Conservation (phyloP, 2,329 filamentous ascomycete genomes). For the Seiridium unicorne region DNA sequence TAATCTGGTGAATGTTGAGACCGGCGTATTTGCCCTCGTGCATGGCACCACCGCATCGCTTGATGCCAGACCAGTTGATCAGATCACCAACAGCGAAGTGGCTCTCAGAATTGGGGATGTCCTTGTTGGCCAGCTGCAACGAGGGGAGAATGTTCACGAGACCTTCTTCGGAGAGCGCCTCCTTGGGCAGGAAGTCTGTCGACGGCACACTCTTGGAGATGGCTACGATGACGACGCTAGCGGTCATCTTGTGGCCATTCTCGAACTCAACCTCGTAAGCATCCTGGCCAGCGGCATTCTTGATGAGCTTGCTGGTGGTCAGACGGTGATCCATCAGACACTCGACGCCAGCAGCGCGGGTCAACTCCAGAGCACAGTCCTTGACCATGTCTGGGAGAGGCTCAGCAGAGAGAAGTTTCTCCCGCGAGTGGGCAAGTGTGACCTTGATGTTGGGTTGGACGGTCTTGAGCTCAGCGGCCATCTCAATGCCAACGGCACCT, state of each 20-base stretch:
- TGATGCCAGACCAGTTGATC: conserved; percentile 72
- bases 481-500: conserved; percentile 78
- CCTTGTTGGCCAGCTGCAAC: conserved; percentile 42
- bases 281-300: conserved; percentile 37
- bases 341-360: conserved; percentile 63
- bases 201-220: conserved; percentile 63
- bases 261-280: conserved; percentile 54
- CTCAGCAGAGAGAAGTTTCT: conserved; percentile 70
- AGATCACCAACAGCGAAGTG: conserved; percentile 74
- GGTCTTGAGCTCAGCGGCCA: conserved; percentile 75
- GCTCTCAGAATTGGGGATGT: conserved; percentile 52
- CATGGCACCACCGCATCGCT: conserved; percentile 75
- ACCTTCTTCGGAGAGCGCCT: conserved; percentile 60
- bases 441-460: conserved; percentile 63
- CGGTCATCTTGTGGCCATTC: conserved; percentile 57
- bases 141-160: conserved; percentile 62
- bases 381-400: conserved; percentile 69
- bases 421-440: conserved; percentile 72
- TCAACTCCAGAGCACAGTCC: conserved; percentile 55
- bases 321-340: conserved; percentile 63
- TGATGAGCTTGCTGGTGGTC: conserved; percentile 42
- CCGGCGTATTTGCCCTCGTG: conserved; percentile 67
- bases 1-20: conserved; percentile 64
- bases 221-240: conserved; percentile 68
- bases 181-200: conserved; percentile 59